These are phyloP conservation scores for Nemania serpens DNA, from an alignment of 2,329 filamentous ascomycete species.

Conservation along the genomic window DNA sequence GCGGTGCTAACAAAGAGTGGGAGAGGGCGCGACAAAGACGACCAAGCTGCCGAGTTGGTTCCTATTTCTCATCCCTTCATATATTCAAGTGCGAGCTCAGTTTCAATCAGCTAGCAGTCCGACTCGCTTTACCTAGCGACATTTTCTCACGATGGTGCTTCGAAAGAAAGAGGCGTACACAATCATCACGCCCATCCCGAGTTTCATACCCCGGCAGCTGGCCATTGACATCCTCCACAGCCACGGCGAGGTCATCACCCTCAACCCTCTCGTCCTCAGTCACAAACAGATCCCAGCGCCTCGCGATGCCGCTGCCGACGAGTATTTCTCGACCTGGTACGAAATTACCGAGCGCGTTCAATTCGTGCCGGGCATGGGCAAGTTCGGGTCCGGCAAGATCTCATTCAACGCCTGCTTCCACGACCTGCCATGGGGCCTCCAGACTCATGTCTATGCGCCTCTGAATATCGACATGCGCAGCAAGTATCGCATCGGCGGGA, in stretches of 20 bases:
- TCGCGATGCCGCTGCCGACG: slow-evolving; percentile 69
- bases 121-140: slow-evolving; percentile 5
- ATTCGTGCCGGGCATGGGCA: slow-evolving; percentile 68
- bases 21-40: background rate
- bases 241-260: slow-evolving; percentile 71
- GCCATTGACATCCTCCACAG: slow-evolving; percentile 74
- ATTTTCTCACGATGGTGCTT: slow-evolving; percentile 49
- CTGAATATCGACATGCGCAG: slow-evolving; percentile 69
- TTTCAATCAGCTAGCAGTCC: background rate
- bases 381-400: slow-evolving; percentile 67
- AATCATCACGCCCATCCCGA: slow-evolving; percentile 71
- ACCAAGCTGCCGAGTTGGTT: background rate
- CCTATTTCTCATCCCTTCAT: background rate
- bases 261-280: slow-evolving; percentile 70
- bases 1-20: background rate
- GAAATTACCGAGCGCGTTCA: slow-evolving; percentile 73
- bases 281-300: slow-evolving; percentile 69
- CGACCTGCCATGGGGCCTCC: slow-evolving; percentile 72
- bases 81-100: background rate
- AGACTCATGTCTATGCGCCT: slow-evolving; percentile 73
- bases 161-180: slow-evolving; percentile 70
- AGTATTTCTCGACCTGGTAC: slow-evolving; percentile 76
- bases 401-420: slow-evolving; percentile 74
- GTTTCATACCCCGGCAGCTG: slow-evolving; percentile 71
- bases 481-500: slow-evolving; percentile 70